A percentile compares a stretch with the other conserved stretches of the same genome.
phyloP scores from a whole-genome alignment of 768 basidiomycete species.

The Mycena filopes region DNA sequence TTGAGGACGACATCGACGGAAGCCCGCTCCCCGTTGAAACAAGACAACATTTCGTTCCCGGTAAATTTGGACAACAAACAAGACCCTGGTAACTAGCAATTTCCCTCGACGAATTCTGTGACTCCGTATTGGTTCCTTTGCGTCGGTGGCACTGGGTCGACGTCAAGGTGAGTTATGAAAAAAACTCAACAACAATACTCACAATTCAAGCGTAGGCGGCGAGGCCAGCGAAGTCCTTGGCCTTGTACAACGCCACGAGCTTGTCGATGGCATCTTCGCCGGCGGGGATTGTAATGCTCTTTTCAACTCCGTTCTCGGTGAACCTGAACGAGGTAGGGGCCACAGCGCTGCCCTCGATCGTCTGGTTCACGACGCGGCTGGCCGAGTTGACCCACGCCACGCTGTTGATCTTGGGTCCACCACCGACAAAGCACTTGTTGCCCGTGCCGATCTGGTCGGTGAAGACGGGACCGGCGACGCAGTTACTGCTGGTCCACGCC shows the following conservation, averaged over 20 bases:
- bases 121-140: too few species aligned
- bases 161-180: too few species aligned
- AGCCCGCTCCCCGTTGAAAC: too few species aligned
- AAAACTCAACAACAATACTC: too few species aligned
- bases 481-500: neutral
- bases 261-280: neutral
- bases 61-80: too few species aligned
- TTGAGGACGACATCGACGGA: too few species aligned
- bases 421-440: conserved; percentile 6
- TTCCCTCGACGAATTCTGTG: too few species aligned
- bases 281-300: neutral
- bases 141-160: too few species aligned
- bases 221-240: neutral
- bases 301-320: neutral
- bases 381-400: conserved; percentile 10
- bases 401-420: conserved; percentile 6
- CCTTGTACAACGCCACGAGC: neutral
- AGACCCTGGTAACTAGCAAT: too few species aligned
- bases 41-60: too few species aligned
- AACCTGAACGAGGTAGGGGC: neutral
- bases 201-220: neutral
- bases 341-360: neutral
- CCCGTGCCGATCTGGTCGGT: conserved; percentile 5
- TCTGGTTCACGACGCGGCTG: neutral
- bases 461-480: neutral